These are phyloP conservation scores for Pythium graminicola DNA, from an alignment of 352 stramenopile species.

Conservation along the genomic window DNA sequence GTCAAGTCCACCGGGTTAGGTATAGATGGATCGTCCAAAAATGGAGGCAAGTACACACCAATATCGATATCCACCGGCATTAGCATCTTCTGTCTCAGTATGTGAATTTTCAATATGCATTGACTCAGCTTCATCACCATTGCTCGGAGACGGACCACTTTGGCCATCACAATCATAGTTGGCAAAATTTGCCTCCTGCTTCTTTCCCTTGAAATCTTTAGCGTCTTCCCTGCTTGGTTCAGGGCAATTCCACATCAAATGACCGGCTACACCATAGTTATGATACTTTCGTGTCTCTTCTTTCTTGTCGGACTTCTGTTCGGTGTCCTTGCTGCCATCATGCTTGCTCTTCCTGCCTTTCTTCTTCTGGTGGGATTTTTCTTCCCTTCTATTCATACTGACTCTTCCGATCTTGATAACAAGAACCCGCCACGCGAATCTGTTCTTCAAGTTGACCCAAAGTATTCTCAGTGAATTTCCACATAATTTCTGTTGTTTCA, in stretches of 20 bases:
- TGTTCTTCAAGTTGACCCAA: background rate
- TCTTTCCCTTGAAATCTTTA: constrained; percentile 33
- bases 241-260: constrained; percentile 23
- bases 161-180: background rate
- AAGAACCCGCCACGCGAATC: background rate
- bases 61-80: no score
- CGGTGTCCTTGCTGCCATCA: background rate
- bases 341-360: background rate
- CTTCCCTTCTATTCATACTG: background rate
- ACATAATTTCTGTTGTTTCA: background rate
- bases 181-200: background rate
- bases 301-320: background rate
- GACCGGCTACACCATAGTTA: background rate
- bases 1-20: no score
- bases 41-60: no score
- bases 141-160: background rate
- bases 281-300: background rate
- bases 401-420: background rate
- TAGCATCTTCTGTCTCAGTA: no score
- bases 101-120: no score
- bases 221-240: constrained; percentile 25
- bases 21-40: no score
- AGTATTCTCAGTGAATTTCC: background rate
- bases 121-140: no score
- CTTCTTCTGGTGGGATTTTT: no score